These are phyloP conservation scores for Coemansia sp. DNA, from an alignment of 192 early-diverging fungal genomes.

Conservation along the genomic window DNA sequence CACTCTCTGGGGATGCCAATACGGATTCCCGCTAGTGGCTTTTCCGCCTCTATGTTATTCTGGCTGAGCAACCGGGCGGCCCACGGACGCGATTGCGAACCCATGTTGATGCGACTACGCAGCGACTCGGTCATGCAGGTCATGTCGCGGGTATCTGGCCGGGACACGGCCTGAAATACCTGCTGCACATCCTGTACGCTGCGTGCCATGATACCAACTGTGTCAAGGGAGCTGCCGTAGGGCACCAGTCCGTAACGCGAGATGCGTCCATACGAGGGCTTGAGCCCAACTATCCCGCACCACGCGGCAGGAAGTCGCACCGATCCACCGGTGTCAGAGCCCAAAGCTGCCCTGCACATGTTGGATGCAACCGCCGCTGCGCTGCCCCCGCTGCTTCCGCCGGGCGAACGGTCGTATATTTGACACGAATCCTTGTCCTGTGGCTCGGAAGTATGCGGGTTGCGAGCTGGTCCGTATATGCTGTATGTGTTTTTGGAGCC, in stretches of 20 bases:
- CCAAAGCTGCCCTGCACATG: conserved; percentile 79
- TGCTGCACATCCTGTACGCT: conserved; percentile 56
- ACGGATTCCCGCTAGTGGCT: conserved; percentile 52
- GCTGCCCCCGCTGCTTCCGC: conserved; percentile 91
- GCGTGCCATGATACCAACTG: conserved; percentile 77
- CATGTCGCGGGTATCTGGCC: conserved; percentile 43
- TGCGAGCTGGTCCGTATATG: conserved; percentile 37
- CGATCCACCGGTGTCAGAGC: conserved; percentile 94
- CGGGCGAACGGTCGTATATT: conserved; percentile 43
- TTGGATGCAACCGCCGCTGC: conserved; percentile 85
- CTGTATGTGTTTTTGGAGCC: conserved; percentile 57
- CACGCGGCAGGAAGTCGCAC: conserved; percentile 92
- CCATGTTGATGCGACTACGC: conserved; percentile 34
- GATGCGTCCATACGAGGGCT: conserved; percentile 85
- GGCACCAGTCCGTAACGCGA: conserved; percentile 84
- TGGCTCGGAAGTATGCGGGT: conserved; percentile 11
- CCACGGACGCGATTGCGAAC: conserved; percentile 16
- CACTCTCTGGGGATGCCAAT: conserved; percentile 74
- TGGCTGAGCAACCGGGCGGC: not conserved
- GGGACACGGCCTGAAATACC: conserved; percentile 11
- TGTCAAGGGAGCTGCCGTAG: conserved; percentile 86
- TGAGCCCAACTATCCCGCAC: conserved; percentile 91
- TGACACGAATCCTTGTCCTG: not conserved
- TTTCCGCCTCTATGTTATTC: not conserved
- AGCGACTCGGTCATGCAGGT: conserved; percentile 59